phyloP scores from a whole-genome alignment of 176 grass and related monocot genomes.

The Juncus effusus region DNA sequence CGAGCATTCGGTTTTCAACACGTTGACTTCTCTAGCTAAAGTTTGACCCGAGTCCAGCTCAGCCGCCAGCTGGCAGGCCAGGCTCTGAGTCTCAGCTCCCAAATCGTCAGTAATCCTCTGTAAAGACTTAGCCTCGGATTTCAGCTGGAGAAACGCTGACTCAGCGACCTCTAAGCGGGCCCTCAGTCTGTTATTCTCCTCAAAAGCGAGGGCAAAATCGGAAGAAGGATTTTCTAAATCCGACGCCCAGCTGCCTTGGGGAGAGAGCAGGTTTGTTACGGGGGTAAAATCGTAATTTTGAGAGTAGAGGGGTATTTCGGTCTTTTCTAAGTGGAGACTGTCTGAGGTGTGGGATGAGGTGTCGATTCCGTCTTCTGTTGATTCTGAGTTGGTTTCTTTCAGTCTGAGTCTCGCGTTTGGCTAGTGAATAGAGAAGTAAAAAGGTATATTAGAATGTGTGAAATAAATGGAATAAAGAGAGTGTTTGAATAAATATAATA shows the following conservation, averaged over 20 bases:
- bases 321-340: conserved; percentile 72
- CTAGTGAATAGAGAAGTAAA: conserved; percentile 25
- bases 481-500: conserved; percentile 33
- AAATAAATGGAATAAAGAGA: background rate
- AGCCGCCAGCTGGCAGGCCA: conserved; percentile 56
- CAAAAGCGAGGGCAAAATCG: conserved; percentile 60
- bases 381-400: conserved; percentile 50
- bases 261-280: conserved; percentile 42
- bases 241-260: conserved; percentile 65
- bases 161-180: conserved; percentile 82
- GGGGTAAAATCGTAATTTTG: conserved; percentile 33
- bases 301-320: conserved; percentile 57
- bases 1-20: conserved; percentile 71
- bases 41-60: conserved; percentile 81
- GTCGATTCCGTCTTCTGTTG: conserved; percentile 75
- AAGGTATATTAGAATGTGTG: background rate
- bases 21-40: conserved; percentile 66
- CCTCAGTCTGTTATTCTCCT: conserved; percentile 69
- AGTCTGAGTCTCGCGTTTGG: conserved; percentile 59
- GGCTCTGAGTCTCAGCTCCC: conserved; percentile 62
- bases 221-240: conserved; percentile 43
- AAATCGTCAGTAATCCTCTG: conserved; percentile 69
- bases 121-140: conserved; percentile 71
- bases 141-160: conserved; percentile 78
- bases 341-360: conserved; percentile 80